Conservation (phyloP, 441 rosid genomes). For the Hura crepitans region DNA sequence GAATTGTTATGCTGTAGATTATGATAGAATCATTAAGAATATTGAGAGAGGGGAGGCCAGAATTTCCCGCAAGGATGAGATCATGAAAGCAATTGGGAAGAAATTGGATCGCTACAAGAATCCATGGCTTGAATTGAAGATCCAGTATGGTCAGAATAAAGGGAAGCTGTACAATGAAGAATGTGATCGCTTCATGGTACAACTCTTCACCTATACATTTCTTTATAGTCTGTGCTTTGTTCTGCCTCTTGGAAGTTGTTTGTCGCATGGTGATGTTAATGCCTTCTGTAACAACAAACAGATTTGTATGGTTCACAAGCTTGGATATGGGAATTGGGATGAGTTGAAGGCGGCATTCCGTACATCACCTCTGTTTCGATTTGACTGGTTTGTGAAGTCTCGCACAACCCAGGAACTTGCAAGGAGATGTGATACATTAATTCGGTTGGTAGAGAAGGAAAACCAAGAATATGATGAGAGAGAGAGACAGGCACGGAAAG, state of each 20-base stretch:
- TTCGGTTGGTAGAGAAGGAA: conserved; percentile 96
- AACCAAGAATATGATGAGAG: conserved; percentile 94
- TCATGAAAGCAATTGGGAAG: conserved; percentile 98
- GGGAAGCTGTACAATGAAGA: conserved; percentile 98
- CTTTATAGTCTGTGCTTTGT: not conserved
- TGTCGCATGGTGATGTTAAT: conserved; percentile 4
- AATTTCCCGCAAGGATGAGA: conserved; percentile 93
- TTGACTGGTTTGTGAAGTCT: conserved; percentile 98
- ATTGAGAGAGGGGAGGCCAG: conserved; percentile 98
- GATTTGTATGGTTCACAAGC: conserved; percentile 99
- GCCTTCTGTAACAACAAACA: conserved; percentile 24
- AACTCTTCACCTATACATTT: conserved; percentile 7
- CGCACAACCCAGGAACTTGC: conserved; percentile 93
- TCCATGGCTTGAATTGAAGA: conserved; percentile 97
- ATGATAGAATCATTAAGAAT: conserved; percentile 94
- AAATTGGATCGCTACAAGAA: conserved; percentile 96
- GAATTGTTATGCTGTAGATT: conserved; percentile 43
- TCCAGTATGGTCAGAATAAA: conserved; percentile 98
- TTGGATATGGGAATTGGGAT: conserved; percentile 99
- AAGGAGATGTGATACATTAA: conserved; percentile 92
- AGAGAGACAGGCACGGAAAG: conserved; percentile 96
- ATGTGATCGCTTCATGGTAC: conserved; percentile 96
- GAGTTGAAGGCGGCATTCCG: conserved; percentile 91
- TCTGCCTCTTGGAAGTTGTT: not conserved
- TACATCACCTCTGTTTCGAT: conserved; percentile 74